These are phyloP conservation scores for Adansonia grandidieri DNA, from an alignment of 441 rosid genomes.

Conservation along the genomic window DNA sequence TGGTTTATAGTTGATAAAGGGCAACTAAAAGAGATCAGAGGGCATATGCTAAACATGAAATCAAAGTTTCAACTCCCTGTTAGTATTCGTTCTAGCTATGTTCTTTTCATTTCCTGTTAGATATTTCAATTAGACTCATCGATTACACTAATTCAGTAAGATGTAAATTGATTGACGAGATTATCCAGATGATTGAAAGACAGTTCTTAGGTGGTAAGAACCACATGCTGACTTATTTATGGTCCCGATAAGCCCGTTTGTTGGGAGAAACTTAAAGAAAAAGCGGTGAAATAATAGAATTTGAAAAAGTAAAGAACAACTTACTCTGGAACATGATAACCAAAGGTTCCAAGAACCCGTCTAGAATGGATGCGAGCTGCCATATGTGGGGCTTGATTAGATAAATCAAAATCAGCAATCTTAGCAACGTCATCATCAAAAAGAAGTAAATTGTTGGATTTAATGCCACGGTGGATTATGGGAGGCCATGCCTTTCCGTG, in stretches of 20 bases:
- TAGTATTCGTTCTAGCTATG: neutral
- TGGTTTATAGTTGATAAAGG: neutral
- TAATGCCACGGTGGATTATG: conserved; percentile 55
- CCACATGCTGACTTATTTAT: conserved; percentile 10
- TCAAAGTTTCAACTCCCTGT: neutral
- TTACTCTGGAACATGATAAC: conserved; percentile 70
- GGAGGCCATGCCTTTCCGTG: conserved; percentile 58
- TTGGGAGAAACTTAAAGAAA: neutral
- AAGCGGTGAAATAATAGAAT: neutral
- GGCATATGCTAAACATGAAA: neutral
- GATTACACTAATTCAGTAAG: neutral
- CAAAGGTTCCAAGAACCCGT: conserved; percentile 66
- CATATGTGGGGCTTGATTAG: conserved; percentile 57
- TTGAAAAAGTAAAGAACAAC: conserved; percentile 2
- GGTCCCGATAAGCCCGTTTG: neutral
- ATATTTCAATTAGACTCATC: neutral
- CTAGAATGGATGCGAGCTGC: conserved; percentile 53
- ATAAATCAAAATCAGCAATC: conserved; percentile 62
- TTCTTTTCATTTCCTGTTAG: neutral
- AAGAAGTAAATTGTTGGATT: conserved; percentile 58
- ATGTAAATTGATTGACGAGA: neutral
- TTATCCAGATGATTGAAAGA: neutral
- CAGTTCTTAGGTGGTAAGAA: neutral
- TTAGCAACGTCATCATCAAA: conserved; percentile 56
- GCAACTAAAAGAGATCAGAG: neutral